Evolutionary conservation across 1,284 basidiomycete genomes (phyloP), one percentile per base, ranked within the genome.

Genomic region (Malassezia nana): DNA sequence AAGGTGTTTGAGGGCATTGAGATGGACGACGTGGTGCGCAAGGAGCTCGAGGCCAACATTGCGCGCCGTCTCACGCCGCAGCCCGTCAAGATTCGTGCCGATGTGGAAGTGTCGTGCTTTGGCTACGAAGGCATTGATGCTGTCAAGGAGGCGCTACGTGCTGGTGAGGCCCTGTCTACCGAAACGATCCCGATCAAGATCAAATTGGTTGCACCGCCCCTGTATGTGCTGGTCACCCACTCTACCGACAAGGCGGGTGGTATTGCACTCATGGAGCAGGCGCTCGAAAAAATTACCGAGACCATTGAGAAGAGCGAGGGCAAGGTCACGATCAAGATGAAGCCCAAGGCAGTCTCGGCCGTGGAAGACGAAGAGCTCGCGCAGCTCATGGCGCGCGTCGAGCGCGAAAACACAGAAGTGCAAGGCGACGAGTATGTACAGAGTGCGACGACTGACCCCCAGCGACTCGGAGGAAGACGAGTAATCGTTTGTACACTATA

Each of bases 51-150:
- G 65, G 77, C 82, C 58, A 95, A 89, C 45, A 95, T 99, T 72
- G 90, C 91, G 8, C 84, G 91, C 48, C 84, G 94, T 39, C 80
- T 98, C 53, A 98, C 92, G 1, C 94, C 92, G 12, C 94, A 99
- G 76, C 91, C 94, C 10, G 92, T 98, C 80, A 98, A 96, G 78
- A 83, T 98, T 50, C 89, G 92, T 71, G 89, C 94, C 18, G 94
- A 99, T 77, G 86, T 99, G 62, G 91, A 98, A 77, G 79, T 98
- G 50, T 95, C 90, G 35, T 98, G 92, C 77, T 99, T 95, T 76
- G 86, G 86, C 5, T 91, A 90, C 55, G 83, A 87, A 30, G 94
- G 94, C n/a, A 98, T 98, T 72, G 89, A 95, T 69, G 91, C 92
- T 2, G 95, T 98, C 77, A 90, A 90, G 77, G 84, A 83, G 51